Conservation (phyloP, 78 protist species). For the Cavenderia fasciculata region DNA sequence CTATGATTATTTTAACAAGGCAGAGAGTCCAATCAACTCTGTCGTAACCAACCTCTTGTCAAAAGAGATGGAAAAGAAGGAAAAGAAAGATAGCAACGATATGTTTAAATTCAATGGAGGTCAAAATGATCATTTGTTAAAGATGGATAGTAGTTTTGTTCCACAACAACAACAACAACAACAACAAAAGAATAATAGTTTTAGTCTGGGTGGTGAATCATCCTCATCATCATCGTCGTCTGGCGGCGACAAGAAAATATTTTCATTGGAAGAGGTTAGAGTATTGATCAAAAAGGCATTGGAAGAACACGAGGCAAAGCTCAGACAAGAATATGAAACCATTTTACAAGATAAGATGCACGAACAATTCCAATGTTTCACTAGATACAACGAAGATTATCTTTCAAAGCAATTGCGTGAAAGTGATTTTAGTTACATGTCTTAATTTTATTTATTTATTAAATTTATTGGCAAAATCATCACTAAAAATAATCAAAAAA, state of each 20-base stretch:
- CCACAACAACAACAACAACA: neutral
- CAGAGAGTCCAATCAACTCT: constrained; percentile 20
- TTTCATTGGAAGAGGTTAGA: constrained; percentile 64
- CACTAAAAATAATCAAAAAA: too few relatives aligned
- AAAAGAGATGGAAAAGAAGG: too few relatives aligned
- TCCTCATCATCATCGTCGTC: too few relatives aligned
- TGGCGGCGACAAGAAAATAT: constrained; percentile 29
- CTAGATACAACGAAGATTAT: constrained; percentile 74
- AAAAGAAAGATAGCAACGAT: neutral
- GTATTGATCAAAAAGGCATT: constrained; percentile 64
- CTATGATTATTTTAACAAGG: constrained; percentile 25
- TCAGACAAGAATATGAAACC: constrained; percentile 67
- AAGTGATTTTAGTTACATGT: constrained; percentile 70
- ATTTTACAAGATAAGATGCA: constrained; percentile 69
- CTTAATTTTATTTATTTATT: too few relatives aligned
- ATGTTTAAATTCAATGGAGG: too few relatives aligned
- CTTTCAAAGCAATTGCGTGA: constrained; percentile 68
- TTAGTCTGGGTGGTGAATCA: too few relatives aligned
- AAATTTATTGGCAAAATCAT: too few relatives aligned
- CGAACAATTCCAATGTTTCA: constrained; percentile 76
- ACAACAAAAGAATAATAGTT: neutral
- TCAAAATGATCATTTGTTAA: too few relatives aligned
- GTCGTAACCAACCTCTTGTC: constrained; percentile 48
- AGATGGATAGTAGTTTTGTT: too few relatives aligned
- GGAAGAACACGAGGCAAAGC: constrained; percentile 53